Conservation (phyloP, 2,329 filamentous ascomycete genomes). For the Apiospora malaysiana region DNA sequence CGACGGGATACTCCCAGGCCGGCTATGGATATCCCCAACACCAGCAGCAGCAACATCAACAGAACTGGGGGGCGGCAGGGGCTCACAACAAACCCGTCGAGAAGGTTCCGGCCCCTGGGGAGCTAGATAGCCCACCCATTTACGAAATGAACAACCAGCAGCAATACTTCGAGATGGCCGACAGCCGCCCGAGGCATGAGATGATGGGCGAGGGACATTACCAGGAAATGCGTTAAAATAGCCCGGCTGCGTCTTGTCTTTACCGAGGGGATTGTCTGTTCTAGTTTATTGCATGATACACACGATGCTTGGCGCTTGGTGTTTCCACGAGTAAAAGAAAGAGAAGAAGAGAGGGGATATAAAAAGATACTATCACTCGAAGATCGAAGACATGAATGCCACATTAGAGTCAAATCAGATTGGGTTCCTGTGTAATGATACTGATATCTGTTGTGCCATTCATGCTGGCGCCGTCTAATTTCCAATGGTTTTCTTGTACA, state of each 20-base stretch:
- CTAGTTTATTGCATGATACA: neutral
- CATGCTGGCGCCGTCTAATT: neutral
- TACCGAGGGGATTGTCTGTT: neutral
- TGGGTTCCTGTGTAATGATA: too few relatives aligned
- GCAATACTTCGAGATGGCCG: conserved; percentile 31
- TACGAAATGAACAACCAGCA: conserved; percentile 34
- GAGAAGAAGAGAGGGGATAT: neutral
- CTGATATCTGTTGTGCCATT: neutral
- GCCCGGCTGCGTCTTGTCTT: neutral
- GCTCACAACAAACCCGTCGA: neutral
- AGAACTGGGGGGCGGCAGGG: conserved; percentile 19
- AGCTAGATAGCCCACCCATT: conserved; percentile 34
- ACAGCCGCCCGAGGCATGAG: conserved; percentile 40
- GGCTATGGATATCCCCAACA: conserved; percentile 22
- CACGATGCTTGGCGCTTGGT: conserved; percentile 2
- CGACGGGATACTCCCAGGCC: neutral
- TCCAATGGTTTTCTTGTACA: neutral
- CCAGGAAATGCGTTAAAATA: conserved; percentile 30
- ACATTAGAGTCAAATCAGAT: neutral
- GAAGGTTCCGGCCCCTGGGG: conserved; percentile 31
- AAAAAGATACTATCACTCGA: neutral
- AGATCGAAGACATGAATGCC: neutral
- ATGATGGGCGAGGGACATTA: conserved; percentile 44
- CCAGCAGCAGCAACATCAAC: conserved; percentile 20
- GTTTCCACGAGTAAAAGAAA: neutral